Evolutionary conservation across 768 basidiomycete species (phyloP).

Genomic region (Russula sp.): DNA sequence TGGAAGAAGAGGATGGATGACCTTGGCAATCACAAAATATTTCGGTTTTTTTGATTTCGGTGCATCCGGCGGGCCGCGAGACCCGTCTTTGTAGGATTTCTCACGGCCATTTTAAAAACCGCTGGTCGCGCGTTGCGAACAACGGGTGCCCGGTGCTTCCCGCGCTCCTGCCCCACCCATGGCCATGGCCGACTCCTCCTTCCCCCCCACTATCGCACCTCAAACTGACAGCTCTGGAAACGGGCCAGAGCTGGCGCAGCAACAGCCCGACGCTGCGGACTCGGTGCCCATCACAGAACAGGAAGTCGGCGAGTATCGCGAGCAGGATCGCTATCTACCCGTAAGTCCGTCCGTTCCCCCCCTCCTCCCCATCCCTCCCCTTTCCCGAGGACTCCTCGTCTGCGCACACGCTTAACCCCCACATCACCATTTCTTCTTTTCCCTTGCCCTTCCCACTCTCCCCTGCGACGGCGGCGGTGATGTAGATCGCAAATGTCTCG

Average conservation of each 20-base stretch:
- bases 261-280: slow-evolving; percentile 33
- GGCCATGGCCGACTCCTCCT: slow-evolving; percentile 9
- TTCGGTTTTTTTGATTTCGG: background rate
- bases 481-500: slow-evolving; percentile 93
- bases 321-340: slow-evolving; percentile 93
- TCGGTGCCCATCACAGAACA: slow-evolving; percentile 79
- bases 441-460: background rate
- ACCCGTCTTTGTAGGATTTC: background rate
- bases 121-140: slow-evolving; percentile 1
- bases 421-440: too few relatives aligned
- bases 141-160: slow-evolving; percentile 11
- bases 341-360: slow-evolving; percentile 38
- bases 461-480: background rate
- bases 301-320: slow-evolving; percentile 89
- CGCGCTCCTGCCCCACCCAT: slow-evolving; percentile 12
- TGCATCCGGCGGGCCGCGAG: background rate
- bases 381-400: background rate
- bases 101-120: slow-evolving; percentile 6
- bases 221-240: slow-evolving; percentile 17
- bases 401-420: background rate
- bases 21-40: background rate
- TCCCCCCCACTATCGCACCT: slow-evolving; percentile 18
- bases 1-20: too few relatives aligned
- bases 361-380: too few relatives aligned
- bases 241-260: slow-evolving; percentile 28